These are phyloP conservation scores for Scheffersomyces quercinus DNA, from an alignment of 1,139 yeast species.

Conservation along the genomic window DNA sequence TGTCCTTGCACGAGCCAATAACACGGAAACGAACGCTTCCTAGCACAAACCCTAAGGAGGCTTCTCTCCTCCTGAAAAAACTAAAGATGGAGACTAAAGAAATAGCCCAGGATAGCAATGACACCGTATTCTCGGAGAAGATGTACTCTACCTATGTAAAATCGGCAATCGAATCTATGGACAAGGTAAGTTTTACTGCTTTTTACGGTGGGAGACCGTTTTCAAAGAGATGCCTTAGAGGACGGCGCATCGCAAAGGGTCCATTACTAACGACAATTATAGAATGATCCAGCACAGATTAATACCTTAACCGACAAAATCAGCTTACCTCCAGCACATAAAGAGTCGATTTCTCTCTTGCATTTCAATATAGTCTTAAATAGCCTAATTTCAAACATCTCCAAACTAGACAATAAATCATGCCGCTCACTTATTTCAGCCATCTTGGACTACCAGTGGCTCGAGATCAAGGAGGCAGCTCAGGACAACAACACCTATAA, in stretches of 20 bases:
- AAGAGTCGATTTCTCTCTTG: conserved; percentile 36
- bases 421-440: conserved; percentile 35
- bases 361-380: conserved; percentile 39
- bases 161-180: conserved; percentile 71
- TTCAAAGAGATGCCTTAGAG: too few relatives aligned
- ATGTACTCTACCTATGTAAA: conserved; percentile 65
- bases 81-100: not conserved
- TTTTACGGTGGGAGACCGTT: not conserved
- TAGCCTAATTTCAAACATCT: conserved; percentile 35
- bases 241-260: not conserved
- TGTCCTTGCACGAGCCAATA: conserved; percentile 18
- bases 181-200: conserved; percentile 47
- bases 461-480: conserved; percentile 27
- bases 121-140: conserved; percentile 44
- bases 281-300: conserved; percentile 34
- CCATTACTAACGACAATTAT: conserved; percentile 2
- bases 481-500: conserved; percentile 21
- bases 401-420: conserved; percentile 39
- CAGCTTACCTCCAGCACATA: conserved; percentile 29
- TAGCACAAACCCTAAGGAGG: conserved; percentile 7
- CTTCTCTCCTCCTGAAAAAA: not conserved
- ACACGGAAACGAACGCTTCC: conserved; percentile 17
- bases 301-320: conserved; percentile 41
- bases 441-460: conserved; percentile 56
- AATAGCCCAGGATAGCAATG: conserved; percentile 1